Percentiles rank a stretch among this genome's conserved stretches.
Evolutionary conservation across 768 basidiomycete species (phyloP).

Genomic region (Pulveroboletus sp.): DNA sequence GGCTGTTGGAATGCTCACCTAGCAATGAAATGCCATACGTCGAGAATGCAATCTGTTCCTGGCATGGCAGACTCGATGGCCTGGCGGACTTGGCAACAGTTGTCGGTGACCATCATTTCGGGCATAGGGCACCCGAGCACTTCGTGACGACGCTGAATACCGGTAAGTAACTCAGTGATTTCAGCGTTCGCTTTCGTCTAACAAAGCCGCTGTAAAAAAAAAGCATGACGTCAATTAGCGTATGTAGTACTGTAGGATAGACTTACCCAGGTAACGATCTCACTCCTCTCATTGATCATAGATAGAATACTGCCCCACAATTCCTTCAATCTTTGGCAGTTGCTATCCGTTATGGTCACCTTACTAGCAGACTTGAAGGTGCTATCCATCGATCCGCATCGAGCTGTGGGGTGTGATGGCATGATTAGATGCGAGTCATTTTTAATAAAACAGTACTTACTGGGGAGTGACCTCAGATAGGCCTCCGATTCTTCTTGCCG

Average conservation of each 20-base stretch:
- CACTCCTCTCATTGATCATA: background rate
- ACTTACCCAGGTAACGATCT: too few relatives aligned
- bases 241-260: background rate
- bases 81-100: conserved; percentile 18
- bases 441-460: background rate
- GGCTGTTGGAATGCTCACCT: conserved; percentile 8
- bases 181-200: too few relatives aligned
- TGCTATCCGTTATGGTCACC: too few relatives aligned
- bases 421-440: too few relatives aligned
- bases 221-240: background rate
- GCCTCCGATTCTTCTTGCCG: background rate
- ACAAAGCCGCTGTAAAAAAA: too few relatives aligned
- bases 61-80: conserved; percentile 9
- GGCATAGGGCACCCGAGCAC: too few relatives aligned
- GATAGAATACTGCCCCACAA: too few relatives aligned
- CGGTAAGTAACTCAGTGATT: too few relatives aligned
- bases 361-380: conserved; percentile 18
- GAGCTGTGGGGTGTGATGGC: conserved; percentile 1
- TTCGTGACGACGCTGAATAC: background rate
- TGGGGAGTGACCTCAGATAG: background rate
- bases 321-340: too few relatives aligned
- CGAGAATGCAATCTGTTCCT: background rate
- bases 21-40: conserved; percentile 21
- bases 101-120: conserved; percentile 15
- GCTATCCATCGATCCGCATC: conserved; percentile 10